Percentiles rank a stretch among this genome's conserved stretches.
phyloP scores from a whole-genome alignment of 768 basidiomycete species.

The Lactarius pseudohatsudake region DNA sequence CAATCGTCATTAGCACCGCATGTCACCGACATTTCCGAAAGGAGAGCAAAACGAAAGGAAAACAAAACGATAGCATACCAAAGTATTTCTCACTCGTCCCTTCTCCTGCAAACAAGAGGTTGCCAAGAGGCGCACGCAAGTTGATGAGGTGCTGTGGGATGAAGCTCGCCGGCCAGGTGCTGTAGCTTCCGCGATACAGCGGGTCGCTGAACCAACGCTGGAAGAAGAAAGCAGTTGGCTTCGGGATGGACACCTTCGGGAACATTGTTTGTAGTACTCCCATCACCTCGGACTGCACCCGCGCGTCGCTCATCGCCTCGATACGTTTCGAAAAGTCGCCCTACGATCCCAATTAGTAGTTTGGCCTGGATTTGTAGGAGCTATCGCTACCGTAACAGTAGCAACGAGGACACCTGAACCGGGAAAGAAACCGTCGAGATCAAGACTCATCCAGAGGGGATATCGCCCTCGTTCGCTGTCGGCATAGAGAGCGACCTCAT shows the following conservation, averaged over 20 bases:
- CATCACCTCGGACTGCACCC: slow-evolving; percentile 54
- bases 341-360: slow-evolving; percentile 34
- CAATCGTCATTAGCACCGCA: no score
- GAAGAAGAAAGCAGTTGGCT: slow-evolving; percentile 53
- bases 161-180: slow-evolving; percentile 64
- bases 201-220: slow-evolving; percentile 52
- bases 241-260: slow-evolving; percentile 50
- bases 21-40: neutral
- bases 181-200: slow-evolving; percentile 56
- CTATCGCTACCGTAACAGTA: slow-evolving; percentile 47
- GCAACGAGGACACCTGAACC: slow-evolving; percentile 57
- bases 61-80: slow-evolving; percentile 37
- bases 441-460: slow-evolving; percentile 65
- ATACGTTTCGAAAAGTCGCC: slow-evolving; percentile 59
- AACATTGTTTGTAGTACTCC: slow-evolving; percentile 55
- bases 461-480: slow-evolving; percentile 37
- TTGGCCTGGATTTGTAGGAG: slow-evolving; percentile 12
- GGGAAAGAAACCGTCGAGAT: slow-evolving; percentile 54
- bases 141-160: slow-evolving; percentile 36
- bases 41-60: no score
- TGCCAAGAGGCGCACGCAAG: slow-evolving; percentile 50
- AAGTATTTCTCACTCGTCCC: slow-evolving; percentile 55
- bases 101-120: slow-evolving; percentile 62
- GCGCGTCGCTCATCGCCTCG: slow-evolving; percentile 47
- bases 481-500: slow-evolving; percentile 18